Conservation (phyloP, 306 rosid species). For the Castanea sativa region DNA sequence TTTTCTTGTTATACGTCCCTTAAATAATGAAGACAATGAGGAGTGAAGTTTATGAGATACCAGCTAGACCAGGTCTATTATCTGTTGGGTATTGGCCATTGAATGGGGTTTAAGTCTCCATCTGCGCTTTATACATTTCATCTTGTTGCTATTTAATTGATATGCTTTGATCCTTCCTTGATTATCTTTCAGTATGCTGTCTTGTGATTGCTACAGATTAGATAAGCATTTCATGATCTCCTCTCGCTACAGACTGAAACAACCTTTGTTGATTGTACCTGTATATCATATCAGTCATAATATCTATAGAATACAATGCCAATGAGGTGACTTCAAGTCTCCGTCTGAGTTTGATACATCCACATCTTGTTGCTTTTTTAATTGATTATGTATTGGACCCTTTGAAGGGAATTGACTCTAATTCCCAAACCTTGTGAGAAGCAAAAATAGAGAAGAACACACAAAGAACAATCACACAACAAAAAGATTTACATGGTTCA, state of each 20-base stretch:
- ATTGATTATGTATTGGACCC: neutral
- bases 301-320: neutral
- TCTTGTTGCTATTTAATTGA: neutral
- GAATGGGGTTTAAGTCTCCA: neutral
- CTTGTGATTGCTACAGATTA: neutral
- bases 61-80: neutral
- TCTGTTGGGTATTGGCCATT: neutral
- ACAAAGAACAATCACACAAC: no score
- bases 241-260: neutral
- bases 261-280: neutral
- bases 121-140: neutral
- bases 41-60: neutral
- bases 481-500: no score
- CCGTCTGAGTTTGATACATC: neutral
- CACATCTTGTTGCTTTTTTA: neutral
- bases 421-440: no score
- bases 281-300: neutral
- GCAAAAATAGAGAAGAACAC: no score
- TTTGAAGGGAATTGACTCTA: no score
- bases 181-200: neutral
- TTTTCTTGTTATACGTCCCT: neutral
- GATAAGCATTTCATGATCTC: neutral
- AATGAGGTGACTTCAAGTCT: neutral
- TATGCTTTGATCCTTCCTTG: neutral
- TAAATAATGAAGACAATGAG: neutral